These are phyloP conservation scores for sorghum (Sorghum bicolor) DNA, from an alignment of 176 grass and related monocot species.

Conservation along the genomic window Sorghum_bicolor_NCBIv3 NC_012878.2:1019001-1019500, in stretches of 20 bases:
- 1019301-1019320: background rate
- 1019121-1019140: background rate
- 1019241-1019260: background rate
- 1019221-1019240: conserved; percentile 23
- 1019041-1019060: background rate
- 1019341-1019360: background rate
- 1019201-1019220: background rate
- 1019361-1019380: background rate
- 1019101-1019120: background rate
- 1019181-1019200: background rate
- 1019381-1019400: background rate
- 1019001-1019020: background rate
- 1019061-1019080: background rate
- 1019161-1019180: background rate
- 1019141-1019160: conserved; percentile 25
- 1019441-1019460: background rate
- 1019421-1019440: background rate
- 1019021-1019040: background rate
- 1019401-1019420: background rate
- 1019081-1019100: background rate
- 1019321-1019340: background rate
- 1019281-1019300: background rate
- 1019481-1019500: background rate
- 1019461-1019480: background rate
- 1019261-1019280: background rate